A percentile compares a stretch with the other conserved stretches of the same genome.
phyloP scores from a whole-genome alignment of 768 basidiomycete species.

The Lyophyllum shimeji region DNA sequence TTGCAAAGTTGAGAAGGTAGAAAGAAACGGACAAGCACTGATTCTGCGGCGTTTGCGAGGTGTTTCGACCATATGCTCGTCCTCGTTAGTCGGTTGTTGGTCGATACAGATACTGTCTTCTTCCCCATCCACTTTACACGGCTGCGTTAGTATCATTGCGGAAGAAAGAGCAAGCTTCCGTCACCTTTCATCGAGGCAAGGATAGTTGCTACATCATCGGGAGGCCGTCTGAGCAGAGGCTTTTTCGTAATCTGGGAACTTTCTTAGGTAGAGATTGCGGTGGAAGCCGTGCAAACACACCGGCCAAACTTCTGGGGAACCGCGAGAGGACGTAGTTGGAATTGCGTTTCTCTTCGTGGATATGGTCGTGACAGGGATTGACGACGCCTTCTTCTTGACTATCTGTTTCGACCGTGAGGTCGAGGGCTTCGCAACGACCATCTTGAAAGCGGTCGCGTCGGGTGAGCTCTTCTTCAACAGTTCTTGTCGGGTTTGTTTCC shows the following conservation, averaged over 20 bases:
- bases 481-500: constrained; percentile 32
- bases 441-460: not conserved
- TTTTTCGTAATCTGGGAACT: constrained; percentile 9
- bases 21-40: constrained; percentile 7
- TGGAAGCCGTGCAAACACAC: not conserved
- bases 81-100: not conserved
- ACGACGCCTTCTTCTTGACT: not conserved
- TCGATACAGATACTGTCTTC: not conserved
- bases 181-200: constrained; percentile 19
- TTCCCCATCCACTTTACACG: constrained; percentile 6
- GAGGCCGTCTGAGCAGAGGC: constrained; percentile 2
- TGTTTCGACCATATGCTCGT: not conserved
- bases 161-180: not conserved
- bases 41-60: constrained; percentile 15
- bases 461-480: not conserved
- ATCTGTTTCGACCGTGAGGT: not conserved
- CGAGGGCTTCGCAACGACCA: not conserved
- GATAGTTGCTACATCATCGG: constrained; percentile 8
- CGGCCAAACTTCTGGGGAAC: constrained; percentile 5
- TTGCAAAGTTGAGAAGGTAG: too few relatives aligned
- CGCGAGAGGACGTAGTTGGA: not conserved
- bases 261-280: not conserved
- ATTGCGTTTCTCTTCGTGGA: not conserved
- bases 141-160: not conserved
- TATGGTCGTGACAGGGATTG: not conserved